phyloP scores from a whole-genome alignment of 2,329 filamentous ascomycete species.

The Curvularia verruculosa region DNA sequence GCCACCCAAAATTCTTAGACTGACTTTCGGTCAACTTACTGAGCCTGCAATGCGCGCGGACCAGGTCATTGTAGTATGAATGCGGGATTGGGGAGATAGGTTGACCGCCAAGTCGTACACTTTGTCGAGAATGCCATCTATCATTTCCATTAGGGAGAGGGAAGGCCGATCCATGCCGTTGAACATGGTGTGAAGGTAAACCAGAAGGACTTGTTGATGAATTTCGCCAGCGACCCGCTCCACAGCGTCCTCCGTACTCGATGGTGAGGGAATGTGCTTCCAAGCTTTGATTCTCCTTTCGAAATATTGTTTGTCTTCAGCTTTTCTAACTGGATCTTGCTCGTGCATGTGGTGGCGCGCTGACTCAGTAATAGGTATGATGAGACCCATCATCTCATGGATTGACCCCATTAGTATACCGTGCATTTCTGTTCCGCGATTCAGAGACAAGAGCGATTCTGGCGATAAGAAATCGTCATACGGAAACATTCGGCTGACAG shows the following conservation, averaged over 20 bases:
- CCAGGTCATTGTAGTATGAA: conserved; percentile 9
- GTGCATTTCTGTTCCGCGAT: not conserved
- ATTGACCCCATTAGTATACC: conserved; percentile 5
- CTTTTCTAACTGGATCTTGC: not conserved
- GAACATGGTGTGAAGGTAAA: conserved; percentile 8
- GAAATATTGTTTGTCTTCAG: not conserved
- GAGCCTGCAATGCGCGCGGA: conserved; percentile 2
- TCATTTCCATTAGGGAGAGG: not conserved
- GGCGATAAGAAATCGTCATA: conserved; percentile 5
- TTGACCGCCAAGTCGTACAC: not conserved
- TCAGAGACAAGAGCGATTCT: not conserved
- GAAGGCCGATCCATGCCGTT: not conserved
- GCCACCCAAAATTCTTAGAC: not conserved
- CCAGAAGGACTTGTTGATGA: conserved; percentile 3
- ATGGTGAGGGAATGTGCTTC: not conserved
- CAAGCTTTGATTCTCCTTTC: conserved; percentile 4
- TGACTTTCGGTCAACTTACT: not conserved
- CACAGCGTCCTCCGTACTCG: not conserved
- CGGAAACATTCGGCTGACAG: conserved; percentile 2
- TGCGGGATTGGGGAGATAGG: not conserved
- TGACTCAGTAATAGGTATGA: conserved; percentile 5
- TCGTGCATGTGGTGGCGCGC: not conserved
- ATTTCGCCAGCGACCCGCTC: conserved; percentile 3
- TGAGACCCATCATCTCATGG: conserved; percentile 7
- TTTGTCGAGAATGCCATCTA: not conserved